Evolutionary conservation across 805 yeast species (phyloP).

Genomic region (Candida mattraensis): DNA sequence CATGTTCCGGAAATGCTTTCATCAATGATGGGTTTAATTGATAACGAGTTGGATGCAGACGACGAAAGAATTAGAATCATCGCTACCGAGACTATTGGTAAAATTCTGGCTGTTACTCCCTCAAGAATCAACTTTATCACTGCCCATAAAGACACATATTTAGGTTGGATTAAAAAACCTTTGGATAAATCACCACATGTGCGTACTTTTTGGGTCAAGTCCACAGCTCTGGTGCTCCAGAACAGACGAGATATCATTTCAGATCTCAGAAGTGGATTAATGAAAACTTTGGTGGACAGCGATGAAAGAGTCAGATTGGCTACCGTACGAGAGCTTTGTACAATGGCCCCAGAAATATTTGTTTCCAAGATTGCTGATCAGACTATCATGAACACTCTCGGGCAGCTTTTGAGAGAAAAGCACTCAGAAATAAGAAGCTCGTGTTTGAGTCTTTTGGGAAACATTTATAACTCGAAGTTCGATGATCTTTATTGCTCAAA

Average conservation of each 20-base stretch:
- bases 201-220: conserved; percentile 68
- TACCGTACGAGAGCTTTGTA: conserved; percentile 53
- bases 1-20: conserved; percentile 71
- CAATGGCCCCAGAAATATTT: conserved; percentile 47
- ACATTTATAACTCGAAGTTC: conserved; percentile 51
- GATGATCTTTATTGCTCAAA: conserved; percentile 27
- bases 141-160: conserved; percentile 60
- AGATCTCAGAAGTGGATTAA: conserved; percentile 57
- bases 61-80: conserved; percentile 58
- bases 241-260: conserved; percentile 44
- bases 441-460: conserved; percentile 54
- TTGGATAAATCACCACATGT: conserved; percentile 67
- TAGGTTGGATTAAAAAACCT: conserved; percentile 72
- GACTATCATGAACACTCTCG: conserved; percentile 51
- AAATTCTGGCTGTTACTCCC: conserved; percentile 50
- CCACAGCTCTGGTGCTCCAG: conserved; percentile 48
- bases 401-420: conserved; percentile 71
- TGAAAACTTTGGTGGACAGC: conserved; percentile 70
- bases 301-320: conserved; percentile 70
- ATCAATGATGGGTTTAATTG: conserved; percentile 74
- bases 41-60: conserved; percentile 77
- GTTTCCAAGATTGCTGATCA: conserved; percentile 47
- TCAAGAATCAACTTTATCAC: conserved; percentile 58
- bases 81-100: conserved; percentile 75
- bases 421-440: conserved; percentile 61